Evolutionary conservation across 805 yeast species (phyloP), one percentile per base, ranked within the genome.

Genomic region (Zygosaccharomyces bailii): DNA sequence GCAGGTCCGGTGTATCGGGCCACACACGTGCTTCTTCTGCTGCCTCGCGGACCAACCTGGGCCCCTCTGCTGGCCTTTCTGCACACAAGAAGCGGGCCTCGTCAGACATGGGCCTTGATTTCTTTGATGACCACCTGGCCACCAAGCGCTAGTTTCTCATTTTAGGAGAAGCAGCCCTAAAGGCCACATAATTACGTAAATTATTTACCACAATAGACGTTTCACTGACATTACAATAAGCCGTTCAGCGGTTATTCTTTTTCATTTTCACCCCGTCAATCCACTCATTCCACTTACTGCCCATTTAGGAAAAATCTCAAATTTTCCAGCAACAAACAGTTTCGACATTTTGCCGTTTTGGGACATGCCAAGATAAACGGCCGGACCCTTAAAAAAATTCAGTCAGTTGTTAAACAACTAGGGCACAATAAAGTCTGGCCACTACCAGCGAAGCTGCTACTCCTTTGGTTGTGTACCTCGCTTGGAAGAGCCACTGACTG

Each of bases 41-140:
- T 8, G 33, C 19, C 17, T 20, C 37, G 5, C 31, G 34, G 25
- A 31, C 35, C 13, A 23, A 13, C 11, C 16, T 43, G 42, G 32
- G 31, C 4, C 31, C 10, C 14, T n/a, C 13, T n/a, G 31, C 31
- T 8, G 14, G 14, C 39, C 25, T 51, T 20, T 39, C 44, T 29
- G 44, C 49, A 33, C 61, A 59, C 34, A 45, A 49, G 33, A 60
- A 59, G 42, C 54, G 63, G 44, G 52, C 59, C 20, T 54, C 62
- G 8, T 51, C 64, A 4, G 39, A 46, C 14, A 53, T 53, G 58
- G 64, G 59, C 13, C 46, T 58, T 18, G 49, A 56, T 30, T 61
- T 60, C 48, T 55, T 51, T 39, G 57, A 52, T 18, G 44, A 49
- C 14, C 54, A 50, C 17, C 42, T 44, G 17, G 43, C 45, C 29